Base-by-base conservation (phyloP, 2,329 filamentous ascomycete species). In the Colletotrichum sp. region DNA sequence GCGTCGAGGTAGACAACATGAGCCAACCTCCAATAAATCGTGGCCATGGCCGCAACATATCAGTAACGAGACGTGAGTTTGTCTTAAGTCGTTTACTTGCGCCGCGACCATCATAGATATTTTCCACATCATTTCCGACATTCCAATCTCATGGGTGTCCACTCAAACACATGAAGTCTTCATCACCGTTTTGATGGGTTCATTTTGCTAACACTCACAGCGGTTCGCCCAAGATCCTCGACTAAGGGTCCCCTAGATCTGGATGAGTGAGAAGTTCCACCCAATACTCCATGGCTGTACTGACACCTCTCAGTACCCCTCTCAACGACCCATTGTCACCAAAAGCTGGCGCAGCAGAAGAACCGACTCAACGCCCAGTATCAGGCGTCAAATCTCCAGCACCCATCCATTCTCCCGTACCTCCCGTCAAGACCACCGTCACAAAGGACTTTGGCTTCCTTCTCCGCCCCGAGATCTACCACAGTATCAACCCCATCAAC, bases 381-480 rank as follows among this genome's bases (percentile, higher is more conserved):
- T 58, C 69, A 32, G 66, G 61, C 36, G 79, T 56, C 76, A 78
- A 43, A 24, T 80, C 76, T 74, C 82, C 13, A 72, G 80, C 78
- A 7, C 75, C 79, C 2, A 70, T 79, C 48, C 80, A 80, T 73
- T 80, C 85, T 72, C 83, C 87, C 67, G 81, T 72, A 76, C 82
- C 79, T 79, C 77, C 84, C 66, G 83, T 86, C 72, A 69, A 71
- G 32, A 73, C 74, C 6, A 80, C 84, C 13, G 83, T 87, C n/a
- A 83, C 87, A 43, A 94, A 94, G 80, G 94, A 98, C 85, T 94
- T 98, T 79, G 92, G 93, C 21, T 96, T 94, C 83, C 92, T 98
- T 61, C 90, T 97, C 13, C 91, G 93, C 24, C 93, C 95, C 5
- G 92, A 95, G 78, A 93, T 96, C 71, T 98, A 96, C 86, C 96